These are phyloP conservation scores for Leccinum subrobustum DNA, from an alignment of 1,284 basidiomycete genomes.

Conservation along the genomic window DNA sequence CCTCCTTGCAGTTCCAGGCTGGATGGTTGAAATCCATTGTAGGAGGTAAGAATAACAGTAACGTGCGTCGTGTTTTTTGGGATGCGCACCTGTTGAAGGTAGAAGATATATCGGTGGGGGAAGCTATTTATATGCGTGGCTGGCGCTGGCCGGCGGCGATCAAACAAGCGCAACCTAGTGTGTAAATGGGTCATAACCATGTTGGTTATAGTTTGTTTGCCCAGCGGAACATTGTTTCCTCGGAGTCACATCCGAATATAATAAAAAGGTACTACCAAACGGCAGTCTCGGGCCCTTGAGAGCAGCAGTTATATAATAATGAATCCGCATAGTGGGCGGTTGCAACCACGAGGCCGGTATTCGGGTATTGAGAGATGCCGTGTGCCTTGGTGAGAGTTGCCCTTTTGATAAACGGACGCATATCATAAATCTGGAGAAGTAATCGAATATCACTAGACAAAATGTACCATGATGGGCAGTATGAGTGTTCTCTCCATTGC, in stretches of 20 bases:
- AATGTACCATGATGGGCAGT: not conserved
- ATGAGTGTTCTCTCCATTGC: not conserved
- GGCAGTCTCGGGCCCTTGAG: not conserved
- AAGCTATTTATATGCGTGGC: not conserved
- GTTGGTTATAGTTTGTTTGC: not conserved
- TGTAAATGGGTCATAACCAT: constrained; percentile 1
- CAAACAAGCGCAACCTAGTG: not conserved
- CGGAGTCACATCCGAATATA: not conserved
- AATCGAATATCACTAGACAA: not conserved
- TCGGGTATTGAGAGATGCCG: not conserved
- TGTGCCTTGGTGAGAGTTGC: not conserved
- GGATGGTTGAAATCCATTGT: not conserved
- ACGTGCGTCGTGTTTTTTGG: not conserved
- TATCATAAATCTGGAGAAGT: not conserved
- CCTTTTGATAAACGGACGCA: not conserved
- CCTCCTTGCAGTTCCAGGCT: not conserved
- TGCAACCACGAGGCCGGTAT: not conserved
- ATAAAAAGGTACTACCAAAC: not conserved
- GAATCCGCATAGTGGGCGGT: not conserved
- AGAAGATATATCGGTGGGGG: not conserved
- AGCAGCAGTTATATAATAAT: not conserved
- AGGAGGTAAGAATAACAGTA: not conserved
- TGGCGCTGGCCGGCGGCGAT: not conserved
- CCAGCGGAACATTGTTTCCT: not conserved
- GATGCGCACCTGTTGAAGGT: not conserved